These are phyloP conservation scores for Leccinum solheimii DNA, from an alignment of 1,284 basidiomycete genomes.

Conservation along the genomic window DNA sequence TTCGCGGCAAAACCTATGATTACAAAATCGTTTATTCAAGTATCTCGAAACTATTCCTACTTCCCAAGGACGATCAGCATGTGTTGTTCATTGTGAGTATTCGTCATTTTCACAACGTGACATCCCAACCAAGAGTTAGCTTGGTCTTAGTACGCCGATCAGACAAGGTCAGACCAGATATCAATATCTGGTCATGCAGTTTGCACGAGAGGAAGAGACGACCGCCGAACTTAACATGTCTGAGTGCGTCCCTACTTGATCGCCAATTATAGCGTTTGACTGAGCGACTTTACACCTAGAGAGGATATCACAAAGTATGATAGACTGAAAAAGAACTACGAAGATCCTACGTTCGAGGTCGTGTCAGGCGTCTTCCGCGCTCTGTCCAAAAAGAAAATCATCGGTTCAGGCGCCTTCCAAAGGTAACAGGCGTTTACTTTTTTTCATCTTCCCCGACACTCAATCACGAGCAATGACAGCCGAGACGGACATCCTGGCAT, in stretches of 20 bases:
- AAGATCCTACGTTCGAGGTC: slow-evolving; percentile 93
- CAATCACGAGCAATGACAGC: slow-evolving; percentile 37
- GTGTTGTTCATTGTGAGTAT: slow-evolving; percentile 86
- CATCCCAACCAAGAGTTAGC: slow-evolving; percentile 42
- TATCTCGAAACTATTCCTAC: slow-evolving; percentile 88
- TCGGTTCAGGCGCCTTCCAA: slow-evolving; percentile 81
- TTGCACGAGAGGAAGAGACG: slow-evolving; percentile 95
- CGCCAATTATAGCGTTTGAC: background rate
- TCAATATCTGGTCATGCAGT: slow-evolving; percentile 98
- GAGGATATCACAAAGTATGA: slow-evolving; percentile 78
- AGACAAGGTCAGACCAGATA: slow-evolving; percentile 98
- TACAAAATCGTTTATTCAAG: slow-evolving; percentile 96
- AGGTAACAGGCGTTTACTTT: slow-evolving; percentile 49
- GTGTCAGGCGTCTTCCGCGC: slow-evolving; percentile 95
- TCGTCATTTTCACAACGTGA: background rate
- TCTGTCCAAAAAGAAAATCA: slow-evolving; percentile 89
- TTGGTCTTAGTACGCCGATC: slow-evolving; percentile 90
- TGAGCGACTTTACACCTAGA: slow-evolving; percentile 38
- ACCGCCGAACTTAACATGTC: slow-evolving; percentile 94
- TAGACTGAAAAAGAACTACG: slow-evolving; percentile 87
- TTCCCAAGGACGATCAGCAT: slow-evolving; percentile 97
- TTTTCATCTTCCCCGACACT: slow-evolving; percentile 2
- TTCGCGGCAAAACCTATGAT: slow-evolving; percentile 98
- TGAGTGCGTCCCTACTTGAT: slow-evolving; percentile 59
- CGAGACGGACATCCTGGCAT: slow-evolving; percentile 78